Evolutionary conservation across 169 alveolate genomes (phyloP), one percentile per base, ranked within the genome.

Genomic region (Fabrea salina): DNA sequence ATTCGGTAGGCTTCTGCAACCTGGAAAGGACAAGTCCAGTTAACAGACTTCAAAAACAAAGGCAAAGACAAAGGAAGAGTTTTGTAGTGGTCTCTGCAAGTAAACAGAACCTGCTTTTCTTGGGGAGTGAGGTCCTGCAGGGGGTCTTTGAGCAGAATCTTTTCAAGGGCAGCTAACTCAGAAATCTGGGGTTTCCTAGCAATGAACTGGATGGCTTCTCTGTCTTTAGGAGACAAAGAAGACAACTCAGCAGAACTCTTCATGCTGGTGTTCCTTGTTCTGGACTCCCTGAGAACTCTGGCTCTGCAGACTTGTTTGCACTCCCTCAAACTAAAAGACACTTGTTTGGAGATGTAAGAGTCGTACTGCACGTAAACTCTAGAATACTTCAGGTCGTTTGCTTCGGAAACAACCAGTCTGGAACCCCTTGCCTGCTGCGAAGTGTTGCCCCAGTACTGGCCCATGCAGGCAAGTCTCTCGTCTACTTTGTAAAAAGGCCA

Each of bases 401-500:
- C 22, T 41, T 2, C 1, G 11, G 16, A 1, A 16, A 13, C n/a
- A 54, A 25, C 16, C 56, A 25, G 56, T 6, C 66, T 19, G 16
- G 56, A 25, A 2, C 56, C 56, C n/a, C n/a, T n/a, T 1, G 56
- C 19, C 30, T n/a, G 16, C 19, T 61, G 54, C 0, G 74, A 16
- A n/a, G n/a, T n/a, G 19, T 22, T 43, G 1, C 61, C 78, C 8
- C 22, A 16, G 41, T 19, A 67, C 13, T 67, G 72, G 72, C 78
- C 35, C 89, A 67, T 67, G 33, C 78, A 40, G 7, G 78, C 78
- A 7, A 88, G 57, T 53, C 86, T 80, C 5, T 82, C 85, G 41
- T 86, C 94, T 6, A 83, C 70, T 49, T 76, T 80, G 68, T 89
- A 89, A 66, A 89, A 91, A 16, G 95, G 95, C 93, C 95, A 91